Evolutionary conservation across 2,329 filamentous ascomycete species (phyloP).

Genomic region (Apiospora aurea): DNA sequence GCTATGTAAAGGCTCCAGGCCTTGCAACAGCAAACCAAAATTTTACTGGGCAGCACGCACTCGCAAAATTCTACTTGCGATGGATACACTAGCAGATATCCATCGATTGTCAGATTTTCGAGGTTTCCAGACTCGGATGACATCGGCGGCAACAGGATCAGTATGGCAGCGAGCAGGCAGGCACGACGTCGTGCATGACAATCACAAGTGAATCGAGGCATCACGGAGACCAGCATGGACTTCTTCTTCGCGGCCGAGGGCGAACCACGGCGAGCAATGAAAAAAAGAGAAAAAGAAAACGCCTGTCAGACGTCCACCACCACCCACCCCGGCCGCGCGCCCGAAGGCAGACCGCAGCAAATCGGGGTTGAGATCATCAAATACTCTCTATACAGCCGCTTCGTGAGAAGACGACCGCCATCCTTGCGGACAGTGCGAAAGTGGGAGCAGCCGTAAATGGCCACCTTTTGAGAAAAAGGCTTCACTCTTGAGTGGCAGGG

Average conservation of each 20-base stretch:
- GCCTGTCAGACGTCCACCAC: conserved; percentile 87
- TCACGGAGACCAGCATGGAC: background rate
- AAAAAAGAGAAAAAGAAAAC: conserved; percentile 55
- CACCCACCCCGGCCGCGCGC: conserved; percentile 79
- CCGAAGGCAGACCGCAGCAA: conserved; percentile 71
- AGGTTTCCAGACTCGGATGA: background rate
- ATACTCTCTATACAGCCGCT: conserved; percentile 79
- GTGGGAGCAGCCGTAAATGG: conserved; percentile 46
- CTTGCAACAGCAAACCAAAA: background rate
- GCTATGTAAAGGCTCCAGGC: background rate
- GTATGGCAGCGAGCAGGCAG: no score
- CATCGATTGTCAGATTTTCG: no score
- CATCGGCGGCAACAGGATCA: background rate
- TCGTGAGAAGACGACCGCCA: conserved; percentile 52
- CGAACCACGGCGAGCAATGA: conserved; percentile 58
- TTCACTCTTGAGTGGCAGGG: conserved; percentile 92
- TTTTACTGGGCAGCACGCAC: background rate
- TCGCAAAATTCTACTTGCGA: background rate
- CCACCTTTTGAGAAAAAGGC: conserved; percentile 53
- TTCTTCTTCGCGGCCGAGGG: conserved; percentile 61
- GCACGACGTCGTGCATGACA: no score
- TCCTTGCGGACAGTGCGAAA: conserved; percentile 68
- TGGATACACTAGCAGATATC: no score
- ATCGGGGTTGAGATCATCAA: conserved; percentile 91
- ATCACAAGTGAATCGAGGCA: no score